Percentiles rank a stretch among this genome's conserved stretches.
Evolutionary conservation across 129 eudicot genomes (phyloP).

Genomic region (Flaveria trinervia): DNA sequence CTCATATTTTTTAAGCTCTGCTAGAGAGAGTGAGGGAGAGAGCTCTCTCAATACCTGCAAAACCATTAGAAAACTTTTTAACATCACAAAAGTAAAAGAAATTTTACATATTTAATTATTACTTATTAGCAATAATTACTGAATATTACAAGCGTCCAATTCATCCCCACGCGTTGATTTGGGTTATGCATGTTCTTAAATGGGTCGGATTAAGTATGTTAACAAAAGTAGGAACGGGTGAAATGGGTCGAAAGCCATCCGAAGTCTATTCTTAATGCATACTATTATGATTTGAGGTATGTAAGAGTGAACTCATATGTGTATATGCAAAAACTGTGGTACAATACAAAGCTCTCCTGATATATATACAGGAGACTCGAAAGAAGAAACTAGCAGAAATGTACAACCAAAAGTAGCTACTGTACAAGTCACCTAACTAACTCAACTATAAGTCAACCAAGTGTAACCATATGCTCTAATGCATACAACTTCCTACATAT

Average conservation of each 20-base stretch:
- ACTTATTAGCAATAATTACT: neutral
- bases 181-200: neutral
- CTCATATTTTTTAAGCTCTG: constrained; percentile 79
- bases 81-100: neutral
- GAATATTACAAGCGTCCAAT: neutral
- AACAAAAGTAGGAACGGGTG: neutral
- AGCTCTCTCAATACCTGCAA: constrained; percentile 73
- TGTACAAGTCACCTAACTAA: no score
- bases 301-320: no score
- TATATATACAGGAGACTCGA: no score
- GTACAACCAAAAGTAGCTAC: no score
- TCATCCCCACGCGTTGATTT: neutral
- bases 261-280: neutral
- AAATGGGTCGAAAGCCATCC: neutral
- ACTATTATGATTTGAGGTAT: no score
- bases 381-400: no score
- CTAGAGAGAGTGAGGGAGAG: constrained; percentile 77
- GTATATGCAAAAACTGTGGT: no score
- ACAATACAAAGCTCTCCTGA: no score
- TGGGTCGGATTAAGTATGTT: neutral
- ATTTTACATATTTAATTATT: neutral
- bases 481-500: neutral
- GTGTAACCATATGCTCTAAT: no score
- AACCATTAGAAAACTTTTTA: neutral
- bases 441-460: no score